phyloP scores from a whole-genome alignment of 2,329 filamentous ascomycete species.

The Hawksworthiomyces lignivorus region DNA sequence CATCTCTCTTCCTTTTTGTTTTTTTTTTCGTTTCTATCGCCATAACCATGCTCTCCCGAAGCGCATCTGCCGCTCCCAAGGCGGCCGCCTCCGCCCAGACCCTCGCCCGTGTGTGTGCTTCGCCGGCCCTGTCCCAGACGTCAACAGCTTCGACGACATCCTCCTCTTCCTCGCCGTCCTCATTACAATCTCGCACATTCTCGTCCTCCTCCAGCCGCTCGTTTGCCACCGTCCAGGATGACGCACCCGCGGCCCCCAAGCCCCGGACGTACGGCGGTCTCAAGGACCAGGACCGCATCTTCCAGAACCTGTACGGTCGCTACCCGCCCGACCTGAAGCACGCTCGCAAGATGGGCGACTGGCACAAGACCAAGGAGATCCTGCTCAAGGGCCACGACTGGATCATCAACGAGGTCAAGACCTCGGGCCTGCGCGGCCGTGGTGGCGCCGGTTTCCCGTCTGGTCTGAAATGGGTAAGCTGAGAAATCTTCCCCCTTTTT shows the following conservation, averaged over 20 bases:
- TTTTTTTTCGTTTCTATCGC: neutral
- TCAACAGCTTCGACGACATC: constrained; percentile 4
- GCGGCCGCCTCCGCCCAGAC: constrained; percentile 31
- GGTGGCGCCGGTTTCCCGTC: constrained; percentile 97
- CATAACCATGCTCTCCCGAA: constrained; percentile 13
- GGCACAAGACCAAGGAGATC: constrained; percentile 99
- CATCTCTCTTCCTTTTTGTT: neutral
- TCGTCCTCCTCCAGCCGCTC: constrained; percentile 33
- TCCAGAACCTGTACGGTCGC: constrained; percentile 95
- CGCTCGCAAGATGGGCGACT: constrained; percentile 94
- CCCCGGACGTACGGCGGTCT: constrained; percentile 77
- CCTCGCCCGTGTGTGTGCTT: constrained; percentile 32
- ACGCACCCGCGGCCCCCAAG: constrained; percentile 45
- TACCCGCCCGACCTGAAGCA: constrained; percentile 86
- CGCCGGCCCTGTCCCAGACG: constrained; percentile 23
- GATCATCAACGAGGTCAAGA: constrained; percentile 97
- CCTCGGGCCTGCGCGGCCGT: constrained; percentile 88
- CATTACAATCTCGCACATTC: constrained; percentile 4
- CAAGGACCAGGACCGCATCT: constrained; percentile 95
- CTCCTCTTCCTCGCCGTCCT: neutral
- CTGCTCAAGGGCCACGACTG: constrained; percentile 95
- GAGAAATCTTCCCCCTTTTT: neutral
- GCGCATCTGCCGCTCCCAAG: constrained; percentile 11
- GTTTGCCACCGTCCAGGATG: constrained; percentile 76
- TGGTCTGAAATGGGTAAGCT: constrained; percentile 92